These are phyloP conservation scores for Malassezia vespertilionis DNA, from an alignment of 1,284 basidiomycete species.

Conservation along the genomic window DNA sequence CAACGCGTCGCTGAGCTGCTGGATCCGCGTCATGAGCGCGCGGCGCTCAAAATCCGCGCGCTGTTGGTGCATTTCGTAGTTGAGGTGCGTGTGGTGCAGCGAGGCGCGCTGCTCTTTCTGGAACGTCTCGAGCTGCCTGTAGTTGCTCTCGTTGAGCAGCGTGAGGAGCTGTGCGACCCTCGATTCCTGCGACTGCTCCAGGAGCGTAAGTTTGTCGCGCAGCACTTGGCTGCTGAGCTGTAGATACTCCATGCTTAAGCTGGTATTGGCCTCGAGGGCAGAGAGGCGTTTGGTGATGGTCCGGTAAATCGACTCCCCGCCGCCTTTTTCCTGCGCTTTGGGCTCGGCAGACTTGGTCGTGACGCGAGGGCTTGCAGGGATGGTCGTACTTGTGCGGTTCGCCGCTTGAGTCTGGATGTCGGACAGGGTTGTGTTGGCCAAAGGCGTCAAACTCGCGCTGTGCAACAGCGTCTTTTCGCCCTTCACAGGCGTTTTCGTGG, in stretches of 20 bases:
- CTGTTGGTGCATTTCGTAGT: conserved; percentile 61
- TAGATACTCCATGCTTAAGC: conserved; percentile 73
- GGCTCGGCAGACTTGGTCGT: background rate
- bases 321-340: conserved; percentile 7
- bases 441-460: no score
- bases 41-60: conserved; percentile 61
- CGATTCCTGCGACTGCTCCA: conserved; percentile 52
- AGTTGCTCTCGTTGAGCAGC: conserved; percentile 48
- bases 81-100: no score
- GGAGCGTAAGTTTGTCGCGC: conserved; percentile 61
- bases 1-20: conserved; percentile 65
- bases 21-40: conserved; percentile 59
- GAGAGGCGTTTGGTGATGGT: conserved; percentile 87
- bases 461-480: no score
- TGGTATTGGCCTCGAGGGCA: conserved; percentile 75
- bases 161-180: conserved; percentile 59
- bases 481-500: no score
- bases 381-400: background rate
- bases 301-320: conserved; percentile 72
- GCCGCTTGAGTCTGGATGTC: background rate
- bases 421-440: no score
- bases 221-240: conserved; percentile 76
- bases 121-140: conserved; percentile 1
- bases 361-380: no score
- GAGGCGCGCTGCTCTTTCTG: conserved; percentile 58